Base-by-base conservation (phyloP, 2,329 filamentous ascomycete genomes). In the Sodiomyces alkalinus region DNA sequence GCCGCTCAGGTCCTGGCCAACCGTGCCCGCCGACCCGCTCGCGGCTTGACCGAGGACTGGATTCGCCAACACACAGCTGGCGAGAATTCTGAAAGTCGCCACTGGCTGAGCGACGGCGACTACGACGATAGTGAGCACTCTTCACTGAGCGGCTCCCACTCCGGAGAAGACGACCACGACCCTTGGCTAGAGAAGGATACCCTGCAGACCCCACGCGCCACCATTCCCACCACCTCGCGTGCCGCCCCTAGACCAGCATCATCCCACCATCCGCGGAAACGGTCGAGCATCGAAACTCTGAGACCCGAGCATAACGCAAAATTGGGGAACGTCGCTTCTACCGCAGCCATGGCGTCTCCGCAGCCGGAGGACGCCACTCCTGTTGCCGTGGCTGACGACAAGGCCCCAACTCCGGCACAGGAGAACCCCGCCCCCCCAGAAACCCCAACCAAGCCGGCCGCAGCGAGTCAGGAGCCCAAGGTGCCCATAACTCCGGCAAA, bases 41-140 rank as follows among this genome's bases (percentile, higher is more conserved):
- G 62, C 39, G 73, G 76, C 33, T 65, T 86, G 30, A 83, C 79
- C 0, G 78, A 86, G 50, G 79, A 85, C 58, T 87, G 81, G 81
- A 83, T 90, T 39, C 77, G 80, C 35, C 78, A 81, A 36, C 82
- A 86, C 45, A 74, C 81, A n/a, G 68, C 75, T n/a, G 68, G 69
- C 38, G 71, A 77, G 39, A 34, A 38, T 14, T 36, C 65, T 68
- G 74, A 41, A 21, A 32, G 33, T 20, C 42, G 55, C 46, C 42
- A 58, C 31, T 33, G 39, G 36, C 25, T 38, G 11, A 38, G 36
- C 22, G 36, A 38, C 31, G 36, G 36, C 17, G 26, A 36, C 68
- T n/a, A n/a, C n/a, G 69, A 70, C 46, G 70, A 69, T 43, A 83
- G 77, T 48, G 79, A 82, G 60, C 68, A 69, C 58, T 80, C 74